Base-by-base conservation (phyloP, 1,139 yeast species). In the Sugiyamaella neomexicana region DNA sequence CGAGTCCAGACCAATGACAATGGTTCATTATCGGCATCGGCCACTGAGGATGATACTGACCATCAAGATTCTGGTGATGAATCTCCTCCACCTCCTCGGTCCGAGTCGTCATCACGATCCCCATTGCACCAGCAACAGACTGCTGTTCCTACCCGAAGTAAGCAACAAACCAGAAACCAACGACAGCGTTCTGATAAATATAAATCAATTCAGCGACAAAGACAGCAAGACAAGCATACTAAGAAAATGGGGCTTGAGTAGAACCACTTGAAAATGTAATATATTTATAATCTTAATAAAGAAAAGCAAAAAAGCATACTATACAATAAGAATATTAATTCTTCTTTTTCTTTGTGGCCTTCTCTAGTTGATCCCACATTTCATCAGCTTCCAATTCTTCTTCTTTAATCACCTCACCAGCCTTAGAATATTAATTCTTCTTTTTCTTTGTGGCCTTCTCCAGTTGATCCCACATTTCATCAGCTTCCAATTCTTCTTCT, bases 341-440 rank as follows among this genome's bases (percentile, higher is more conserved):
- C 74, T 45, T 69, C 73, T 44, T 70, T 72, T 55, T 67, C 71
- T 39, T 65, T 66, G 56, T 58, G 62, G 41, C 65, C 16, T 60
- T 52, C 13, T 66, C 70, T 15, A 68, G 53, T 40, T 62, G 62
- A 25, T 66, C 62, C 72, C 72, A 68, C 44, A 69, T 46, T 39
- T 66, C 67, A 39, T 69, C 72, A 6, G 65, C 69, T 10, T 65
- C 60, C 34, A 47, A 45, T 63, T 53, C 61, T 16, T 61, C 63
- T 23, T 62, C 66, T 29, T 55, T 60, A 39, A 25, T 5, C 7
- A 38, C 27, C 17, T 44, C 39, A 5, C 39, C 47, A 8, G 52
- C 51, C 34, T 20, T 20, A 20, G 5, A 20, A 20, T 20, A 20
- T 20, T 20, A 13, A 39, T 29, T 61, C 74, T 45, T 69, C 73